phyloP scores from a whole-genome alignment of 2,329 filamentous ascomycete species.

The Lachnellula willkommii region DNA sequence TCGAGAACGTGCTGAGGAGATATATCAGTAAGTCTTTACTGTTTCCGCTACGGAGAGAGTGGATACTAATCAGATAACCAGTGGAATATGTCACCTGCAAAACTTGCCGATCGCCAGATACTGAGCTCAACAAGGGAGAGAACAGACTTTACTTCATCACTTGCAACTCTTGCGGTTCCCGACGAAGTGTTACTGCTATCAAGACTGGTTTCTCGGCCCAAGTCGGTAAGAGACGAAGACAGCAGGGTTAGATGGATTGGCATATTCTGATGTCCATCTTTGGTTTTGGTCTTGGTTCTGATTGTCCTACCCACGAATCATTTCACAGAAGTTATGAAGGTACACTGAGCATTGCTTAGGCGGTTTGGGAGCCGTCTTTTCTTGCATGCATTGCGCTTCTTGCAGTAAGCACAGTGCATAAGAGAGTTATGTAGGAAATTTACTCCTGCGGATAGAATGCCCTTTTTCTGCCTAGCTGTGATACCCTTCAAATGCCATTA shows the following conservation, averaged over 20 bases:
- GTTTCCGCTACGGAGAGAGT: slow-evolving; percentile 28
- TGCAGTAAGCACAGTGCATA: slow-evolving; percentile 8
- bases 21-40: slow-evolving; percentile 69
- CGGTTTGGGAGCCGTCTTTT: not conserved
- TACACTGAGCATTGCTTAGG: slow-evolving; percentile 5
- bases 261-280: not conserved
- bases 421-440: slow-evolving; percentile 3
- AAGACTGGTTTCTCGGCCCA: slow-evolving; percentile 99
- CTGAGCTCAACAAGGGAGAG: slow-evolving; percentile 96
- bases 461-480: not conserved
- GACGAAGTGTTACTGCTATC: slow-evolving; percentile 92
- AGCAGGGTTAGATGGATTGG: slow-evolving; percentile 60
- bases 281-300: not conserved
- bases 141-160: slow-evolving; percentile 99
- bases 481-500: not conserved
- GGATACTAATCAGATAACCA: slow-evolving; percentile 22
- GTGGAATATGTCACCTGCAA: slow-evolving; percentile 98
- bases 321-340: slow-evolving; percentile 1
- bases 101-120: slow-evolving; percentile 91
- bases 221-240: slow-evolving; percentile 97
- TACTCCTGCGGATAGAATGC: not conserved
- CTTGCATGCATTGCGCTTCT: slow-evolving; percentile 4
- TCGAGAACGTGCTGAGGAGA: slow-evolving; percentile 92
- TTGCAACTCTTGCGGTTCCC: slow-evolving; percentile 79
- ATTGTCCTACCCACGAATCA: not conserved